Evolutionary conservation across 805 yeast species (phyloP).

Genomic region (Hagleromyces aurorensis): DNA sequence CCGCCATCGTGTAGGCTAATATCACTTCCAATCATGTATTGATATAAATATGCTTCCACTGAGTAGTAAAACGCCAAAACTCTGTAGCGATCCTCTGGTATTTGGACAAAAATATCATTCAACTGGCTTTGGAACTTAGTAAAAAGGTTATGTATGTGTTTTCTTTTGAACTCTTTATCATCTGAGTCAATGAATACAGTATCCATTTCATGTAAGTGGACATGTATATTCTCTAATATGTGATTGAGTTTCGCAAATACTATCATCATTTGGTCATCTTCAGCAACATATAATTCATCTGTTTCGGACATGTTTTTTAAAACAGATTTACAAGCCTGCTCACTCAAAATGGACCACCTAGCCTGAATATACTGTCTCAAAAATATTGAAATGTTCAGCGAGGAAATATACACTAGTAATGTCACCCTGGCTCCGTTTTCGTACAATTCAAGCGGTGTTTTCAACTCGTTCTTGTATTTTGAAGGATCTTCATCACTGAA

Average conservation of each 20-base stretch:
- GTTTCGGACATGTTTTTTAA: constrained; percentile 1
- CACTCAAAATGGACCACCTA: constrained; percentile 42
- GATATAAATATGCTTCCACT: constrained; percentile 59
- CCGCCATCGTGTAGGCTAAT: no score
- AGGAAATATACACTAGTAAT: constrained; percentile 49
- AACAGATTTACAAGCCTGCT: constrained; percentile 14
- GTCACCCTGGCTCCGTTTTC: constrained; percentile 20
- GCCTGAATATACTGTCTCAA: constrained; percentile 55
- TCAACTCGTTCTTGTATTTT: constrained; percentile 11
- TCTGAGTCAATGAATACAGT: constrained; percentile 6
- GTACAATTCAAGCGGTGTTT: constrained; percentile 18
- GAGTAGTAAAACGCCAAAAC: constrained; percentile 48
- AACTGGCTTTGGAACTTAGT: constrained; percentile 45
- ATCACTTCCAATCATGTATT: constrained; percentile 37
- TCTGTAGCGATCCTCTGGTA: constrained; percentile 35
- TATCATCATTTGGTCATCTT: constrained; percentile 43
- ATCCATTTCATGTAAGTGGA: constrained; percentile 36
- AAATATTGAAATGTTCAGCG: constrained; percentile 58
- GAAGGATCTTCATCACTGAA: constrained; percentile 17
- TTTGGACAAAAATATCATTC: constrained; percentile 32
- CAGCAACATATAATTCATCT: constrained; percentile 7
- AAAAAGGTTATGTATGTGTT: constrained; percentile 10
- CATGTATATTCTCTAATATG: constrained; percentile 54
- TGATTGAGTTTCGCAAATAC: constrained; percentile 51
- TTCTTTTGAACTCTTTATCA: constrained; percentile 15